Conservation (phyloP, 495 filamentous ascomycete species). For the Penicillium egyptiacum region DNA sequence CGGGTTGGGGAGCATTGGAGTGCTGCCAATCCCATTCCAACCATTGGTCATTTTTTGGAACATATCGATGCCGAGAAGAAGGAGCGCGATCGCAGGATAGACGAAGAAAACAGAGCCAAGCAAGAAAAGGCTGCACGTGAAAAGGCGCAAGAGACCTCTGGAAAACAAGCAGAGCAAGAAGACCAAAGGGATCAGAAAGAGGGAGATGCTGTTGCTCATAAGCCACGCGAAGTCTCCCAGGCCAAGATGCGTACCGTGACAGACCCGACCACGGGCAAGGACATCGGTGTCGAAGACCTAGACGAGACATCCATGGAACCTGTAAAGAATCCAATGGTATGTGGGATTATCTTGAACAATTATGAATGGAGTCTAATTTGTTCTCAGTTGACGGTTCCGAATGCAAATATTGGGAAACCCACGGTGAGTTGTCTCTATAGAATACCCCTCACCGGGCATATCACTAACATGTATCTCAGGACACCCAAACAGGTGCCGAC, state of each 20-base stretch:
- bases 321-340: slow-evolving; percentile 67
- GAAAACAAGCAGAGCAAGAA: slow-evolving; percentile 39
- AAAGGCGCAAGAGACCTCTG: slow-evolving; percentile 39
- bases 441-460: neutral
- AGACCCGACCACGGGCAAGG: slow-evolving; percentile 81
- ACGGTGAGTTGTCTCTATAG: slow-evolving; percentile 48
- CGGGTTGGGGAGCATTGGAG: slow-evolving; percentile 47
- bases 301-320: slow-evolving; percentile 65
- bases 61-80: slow-evolving; percentile 76
- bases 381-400: slow-evolving; percentile 74
- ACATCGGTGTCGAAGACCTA: slow-evolving; percentile 87
- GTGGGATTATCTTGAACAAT: slow-evolving; percentile 5
- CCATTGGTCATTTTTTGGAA: slow-evolving; percentile 79
- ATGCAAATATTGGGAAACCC: slow-evolving; percentile 77
- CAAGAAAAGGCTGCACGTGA: slow-evolving; percentile 29
- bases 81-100: slow-evolving; percentile 66
- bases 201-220: slow-evolving; percentile 40
- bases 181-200: slow-evolving; percentile 40
- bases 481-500: slow-evolving; percentile 60
- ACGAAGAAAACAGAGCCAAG: slow-evolving; percentile 47
- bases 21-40: slow-evolving; percentile 72
- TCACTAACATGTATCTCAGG: slow-evolving; percentile 33
- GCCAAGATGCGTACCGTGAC: slow-evolving; percentile 67
- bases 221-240: slow-evolving; percentile 45
- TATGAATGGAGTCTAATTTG: neutral